These are phyloP conservation scores for Microbotryum violaceum DNA, from an alignment of 1,284 basidiomycete genomes.

Conservation along the genomic window DNA sequence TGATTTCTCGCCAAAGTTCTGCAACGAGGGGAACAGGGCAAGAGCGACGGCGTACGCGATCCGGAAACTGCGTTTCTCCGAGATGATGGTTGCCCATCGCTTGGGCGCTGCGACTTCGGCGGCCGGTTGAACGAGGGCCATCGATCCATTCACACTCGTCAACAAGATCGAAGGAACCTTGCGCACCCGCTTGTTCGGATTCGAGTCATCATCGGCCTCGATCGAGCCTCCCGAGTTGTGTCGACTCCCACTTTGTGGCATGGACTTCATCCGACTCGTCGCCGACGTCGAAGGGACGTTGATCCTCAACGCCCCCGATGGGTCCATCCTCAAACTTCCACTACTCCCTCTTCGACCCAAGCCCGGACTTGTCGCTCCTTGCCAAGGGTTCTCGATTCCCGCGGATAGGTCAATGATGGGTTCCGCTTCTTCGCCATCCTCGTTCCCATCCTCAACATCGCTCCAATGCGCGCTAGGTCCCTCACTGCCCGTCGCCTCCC, in stretches of 20 bases:
- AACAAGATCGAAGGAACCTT: slow-evolving; percentile 33
- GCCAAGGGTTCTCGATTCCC: slow-evolving; percentile 34
- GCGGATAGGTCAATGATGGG: slow-evolving; percentile 14
- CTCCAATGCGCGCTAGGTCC: slow-evolving; percentile 1
- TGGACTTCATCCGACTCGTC: not conserved
- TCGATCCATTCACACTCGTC: slow-evolving; percentile 13
- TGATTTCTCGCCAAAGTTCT: slow-evolving; percentile 65
- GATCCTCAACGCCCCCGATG: not conserved
- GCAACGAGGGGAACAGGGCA: slow-evolving; percentile 78
- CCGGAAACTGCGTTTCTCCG: slow-evolving; percentile 38
- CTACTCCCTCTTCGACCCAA: not conserved
- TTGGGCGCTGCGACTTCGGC: not conserved
- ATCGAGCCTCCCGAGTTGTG: not conserved
- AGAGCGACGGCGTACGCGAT: slow-evolving; percentile 48
- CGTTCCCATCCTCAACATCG: slow-evolving; percentile 7
- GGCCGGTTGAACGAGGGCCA: not conserved
- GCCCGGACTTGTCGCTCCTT: not conserved
- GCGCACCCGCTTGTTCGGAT: slow-evolving; percentile 1
- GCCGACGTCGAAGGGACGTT: slow-evolving; percentile 4
- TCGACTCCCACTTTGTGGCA: not conserved
- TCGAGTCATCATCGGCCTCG: not conserved
- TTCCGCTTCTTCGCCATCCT: not conserved
- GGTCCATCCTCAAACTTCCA: too few species aligned
- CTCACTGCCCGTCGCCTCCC: not conserved
- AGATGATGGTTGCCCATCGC: too few species aligned